phyloP scores from a whole-genome alignment of 805 yeast genomes.

The Metschnikowia kofuensis region DNA sequence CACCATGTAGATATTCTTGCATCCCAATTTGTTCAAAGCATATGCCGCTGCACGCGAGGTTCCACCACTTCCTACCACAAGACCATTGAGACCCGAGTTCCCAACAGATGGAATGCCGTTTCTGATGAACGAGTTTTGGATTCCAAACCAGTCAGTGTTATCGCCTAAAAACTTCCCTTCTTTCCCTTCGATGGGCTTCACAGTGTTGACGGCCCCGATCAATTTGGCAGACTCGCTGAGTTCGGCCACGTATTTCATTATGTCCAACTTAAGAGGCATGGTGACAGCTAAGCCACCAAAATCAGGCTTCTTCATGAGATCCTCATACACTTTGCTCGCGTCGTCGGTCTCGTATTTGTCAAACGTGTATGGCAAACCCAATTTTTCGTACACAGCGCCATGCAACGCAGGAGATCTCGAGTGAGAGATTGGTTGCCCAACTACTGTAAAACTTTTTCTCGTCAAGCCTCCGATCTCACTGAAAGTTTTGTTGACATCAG shows the following conservation, averaged over 20 bases:
- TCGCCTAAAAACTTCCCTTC: constrained; percentile 62
- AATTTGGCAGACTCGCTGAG: constrained; percentile 70
- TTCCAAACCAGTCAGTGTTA: constrained; percentile 96
- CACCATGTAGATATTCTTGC: constrained; percentile 68
- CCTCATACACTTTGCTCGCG: constrained; percentile 52
- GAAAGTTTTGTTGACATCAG: constrained; percentile 58
- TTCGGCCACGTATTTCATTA: constrained; percentile 62
- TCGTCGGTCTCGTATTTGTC: constrained; percentile 64
- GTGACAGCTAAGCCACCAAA: constrained; percentile 97
- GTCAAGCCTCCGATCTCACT: constrained; percentile 61
- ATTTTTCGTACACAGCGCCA: constrained; percentile 67
- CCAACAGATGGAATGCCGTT: constrained; percentile 55
- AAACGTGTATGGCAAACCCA: constrained; percentile 77
- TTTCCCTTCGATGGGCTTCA: constrained; percentile 45
- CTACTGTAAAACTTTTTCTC: constrained; percentile 62
- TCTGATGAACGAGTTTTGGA: constrained; percentile 60
- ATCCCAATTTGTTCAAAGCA: constrained; percentile 79
- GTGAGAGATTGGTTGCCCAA: constrained; percentile 80
- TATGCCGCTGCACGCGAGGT: constrained; percentile 93
- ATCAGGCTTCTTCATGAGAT: constrained; percentile 44
- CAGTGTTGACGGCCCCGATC: constrained; percentile 96
- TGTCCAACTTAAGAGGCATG: constrained; percentile 85
- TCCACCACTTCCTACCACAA: constrained; percentile 96
- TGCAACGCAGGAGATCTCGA: constrained; percentile 90
- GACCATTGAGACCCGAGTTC: constrained; percentile 47